These are phyloP conservation scores for Marasmius fiardii DNA, from an alignment of 1,284 basidiomycete genomes.

Conservation along the genomic window DNA sequence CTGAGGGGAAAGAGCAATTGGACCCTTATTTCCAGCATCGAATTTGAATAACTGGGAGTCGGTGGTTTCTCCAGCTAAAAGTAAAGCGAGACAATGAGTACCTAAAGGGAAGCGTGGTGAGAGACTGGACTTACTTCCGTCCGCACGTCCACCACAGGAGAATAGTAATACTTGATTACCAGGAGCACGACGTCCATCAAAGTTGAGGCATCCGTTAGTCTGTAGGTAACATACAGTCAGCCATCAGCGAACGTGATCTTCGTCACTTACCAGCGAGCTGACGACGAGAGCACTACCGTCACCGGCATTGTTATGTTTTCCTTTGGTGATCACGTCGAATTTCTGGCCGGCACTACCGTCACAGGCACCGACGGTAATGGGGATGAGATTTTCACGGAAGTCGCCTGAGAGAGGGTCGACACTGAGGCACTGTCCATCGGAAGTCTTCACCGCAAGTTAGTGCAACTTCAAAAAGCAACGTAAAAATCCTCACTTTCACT, in stretches of 20 bases:
- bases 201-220: conserved; percentile 18
- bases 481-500: conserved; percentile 13
- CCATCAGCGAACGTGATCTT: background rate
- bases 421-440: conserved; percentile 19
- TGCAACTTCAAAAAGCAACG: background rate
- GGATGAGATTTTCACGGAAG: conserved; percentile 17
- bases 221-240: background rate
- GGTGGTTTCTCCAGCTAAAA: conserved; percentile 13
- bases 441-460: conserved; percentile 11
- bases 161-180: conserved; percentile 18
- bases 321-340: conserved; percentile 17
- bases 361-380: conserved; percentile 13
- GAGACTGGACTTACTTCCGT: conserved; percentile 12
- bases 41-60: conserved; percentile 19
- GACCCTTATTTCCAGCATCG: conserved; percentile 1
- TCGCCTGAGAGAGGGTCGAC: conserved; percentile 15
- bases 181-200: conserved; percentile 16
- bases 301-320: conserved; percentile 13
- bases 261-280: conserved; percentile 12
- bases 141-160: conserved; percentile 19
- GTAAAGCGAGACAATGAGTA: background rate
- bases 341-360: conserved; percentile 16
- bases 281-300: conserved; percentile 13
- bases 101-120: background rate
- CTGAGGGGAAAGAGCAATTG: conserved; percentile 10